Conservation (phyloP, 352 stramenopile species). For the Saprolegnia parasitica region DNA sequence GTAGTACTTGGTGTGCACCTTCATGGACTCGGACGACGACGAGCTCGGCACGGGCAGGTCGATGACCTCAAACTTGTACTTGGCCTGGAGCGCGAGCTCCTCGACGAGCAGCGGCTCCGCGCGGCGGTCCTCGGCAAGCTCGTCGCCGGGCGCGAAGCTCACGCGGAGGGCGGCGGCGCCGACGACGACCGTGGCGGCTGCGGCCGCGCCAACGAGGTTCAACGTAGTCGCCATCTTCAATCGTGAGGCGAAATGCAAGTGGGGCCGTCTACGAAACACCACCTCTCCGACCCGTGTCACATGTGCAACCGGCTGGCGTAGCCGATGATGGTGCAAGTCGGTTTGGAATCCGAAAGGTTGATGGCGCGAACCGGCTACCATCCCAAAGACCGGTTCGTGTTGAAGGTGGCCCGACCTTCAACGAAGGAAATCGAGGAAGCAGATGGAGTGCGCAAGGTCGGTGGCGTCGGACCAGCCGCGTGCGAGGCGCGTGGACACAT, state of each 20-base stretch:
- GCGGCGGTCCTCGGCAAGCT: constrained; percentile 15
- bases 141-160: constrained; percentile 18
- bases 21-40: neutral
- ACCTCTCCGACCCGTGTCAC: too few species aligned
- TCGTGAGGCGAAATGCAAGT: too few species aligned
- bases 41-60: neutral
- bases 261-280: too few species aligned
- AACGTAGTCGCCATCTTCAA: too few species aligned
- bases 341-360: neutral
- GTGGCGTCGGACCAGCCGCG: neutral
- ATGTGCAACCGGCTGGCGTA: neutral
- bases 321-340: neutral
- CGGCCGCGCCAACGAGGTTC: neutral
- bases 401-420: neutral
- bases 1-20: constrained; percentile 21
- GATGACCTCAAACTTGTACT: constrained; percentile 12
- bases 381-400: neutral
- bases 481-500: neutral
- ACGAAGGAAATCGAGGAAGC: neutral
- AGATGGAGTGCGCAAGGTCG: neutral
- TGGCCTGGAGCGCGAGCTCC: constrained; percentile 12
- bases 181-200: neutral
- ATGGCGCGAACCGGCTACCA: neutral
- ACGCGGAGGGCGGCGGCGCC: constrained; percentile 1
- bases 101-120: neutral